Evolutionary conservation across 495 filamentous ascomycete species (phyloP).

Genomic region (Neurospora hispaniola): DNA sequence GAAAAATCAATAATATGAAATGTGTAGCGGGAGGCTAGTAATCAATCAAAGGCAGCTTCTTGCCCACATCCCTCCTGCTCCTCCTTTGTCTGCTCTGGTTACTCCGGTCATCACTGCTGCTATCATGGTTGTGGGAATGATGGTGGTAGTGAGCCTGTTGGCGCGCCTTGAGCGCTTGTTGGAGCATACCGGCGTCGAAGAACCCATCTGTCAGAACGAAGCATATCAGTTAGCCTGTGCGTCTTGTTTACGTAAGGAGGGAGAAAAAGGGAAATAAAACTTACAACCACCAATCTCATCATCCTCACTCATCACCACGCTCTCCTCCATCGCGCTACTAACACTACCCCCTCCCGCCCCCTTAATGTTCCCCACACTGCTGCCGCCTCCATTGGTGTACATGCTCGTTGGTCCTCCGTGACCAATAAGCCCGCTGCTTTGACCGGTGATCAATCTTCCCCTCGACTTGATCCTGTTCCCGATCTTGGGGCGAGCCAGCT

Average conservation of each 20-base stretch:
- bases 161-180: conserved; percentile 69
- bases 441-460: conserved; percentile 45
- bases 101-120: conserved; percentile 17
- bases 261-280: conserved; percentile 24
- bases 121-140: background rate
- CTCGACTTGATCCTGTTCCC: conserved; percentile 38
- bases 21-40: conserved; percentile 34
- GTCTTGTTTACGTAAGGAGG: too few species aligned
- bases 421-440: conserved; percentile 23
- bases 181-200: conserved; percentile 89
- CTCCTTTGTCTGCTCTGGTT: conserved; percentile 36
- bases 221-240: too few species aligned
- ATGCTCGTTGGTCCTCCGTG: conserved; percentile 12
- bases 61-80: conserved; percentile 59
- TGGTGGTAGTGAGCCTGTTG: conserved; percentile 28
- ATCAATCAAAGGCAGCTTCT: conserved; percentile 66
- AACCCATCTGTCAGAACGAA: conserved; percentile 60
- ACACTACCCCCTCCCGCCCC: conserved; percentile 31
- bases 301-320: conserved; percentile 62
- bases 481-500: background rate
- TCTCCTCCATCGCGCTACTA: conserved; percentile 40
- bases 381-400: background rate
- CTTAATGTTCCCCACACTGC: background rate
- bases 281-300: conserved; percentile 89
- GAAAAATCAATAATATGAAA: background rate